These are phyloP conservation scores for Alternaria angustiovoidea DNA, from an alignment of 2,329 filamentous ascomycete species.

Conservation along the genomic window DNA sequence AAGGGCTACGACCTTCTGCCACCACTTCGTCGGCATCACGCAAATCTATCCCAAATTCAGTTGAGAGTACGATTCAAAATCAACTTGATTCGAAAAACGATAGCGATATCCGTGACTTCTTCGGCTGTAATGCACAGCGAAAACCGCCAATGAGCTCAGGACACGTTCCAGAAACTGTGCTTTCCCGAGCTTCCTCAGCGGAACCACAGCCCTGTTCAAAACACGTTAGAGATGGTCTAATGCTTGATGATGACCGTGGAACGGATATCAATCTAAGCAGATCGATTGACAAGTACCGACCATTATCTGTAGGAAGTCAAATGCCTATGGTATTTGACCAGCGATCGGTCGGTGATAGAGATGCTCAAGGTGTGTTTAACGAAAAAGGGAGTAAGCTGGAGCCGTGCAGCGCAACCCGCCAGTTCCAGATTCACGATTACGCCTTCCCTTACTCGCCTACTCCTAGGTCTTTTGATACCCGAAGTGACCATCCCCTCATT, in stretches of 20 bases:
- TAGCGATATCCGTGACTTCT: constrained; percentile 39
- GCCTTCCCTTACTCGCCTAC: not conserved
- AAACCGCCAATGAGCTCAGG: not conserved
- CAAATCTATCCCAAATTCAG: not conserved
- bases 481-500: not conserved
- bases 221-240: not conserved
- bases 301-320: not conserved
- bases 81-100: constrained; percentile 21
- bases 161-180: not conserved
- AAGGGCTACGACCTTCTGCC: not conserved
- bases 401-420: not conserved
- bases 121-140: constrained; percentile 5
- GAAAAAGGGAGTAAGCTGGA: not conserved
- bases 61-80: not conserved
- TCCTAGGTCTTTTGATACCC: not conserved
- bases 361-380: too few relatives aligned
- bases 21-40: not conserved
- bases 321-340: not conserved
- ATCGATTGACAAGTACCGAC: constrained; percentile 12
- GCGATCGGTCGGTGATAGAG: not conserved
- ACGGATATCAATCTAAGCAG: not conserved
- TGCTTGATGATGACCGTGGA: not conserved
- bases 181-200: constrained; percentile 6
- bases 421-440: not conserved
- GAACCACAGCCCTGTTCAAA: constrained; percentile 2